Percentiles rank a stretch among this genome's conserved stretches.
Conservation (phyloP, 73 alveolate species). For the Tetrahymena borealis region DNA sequence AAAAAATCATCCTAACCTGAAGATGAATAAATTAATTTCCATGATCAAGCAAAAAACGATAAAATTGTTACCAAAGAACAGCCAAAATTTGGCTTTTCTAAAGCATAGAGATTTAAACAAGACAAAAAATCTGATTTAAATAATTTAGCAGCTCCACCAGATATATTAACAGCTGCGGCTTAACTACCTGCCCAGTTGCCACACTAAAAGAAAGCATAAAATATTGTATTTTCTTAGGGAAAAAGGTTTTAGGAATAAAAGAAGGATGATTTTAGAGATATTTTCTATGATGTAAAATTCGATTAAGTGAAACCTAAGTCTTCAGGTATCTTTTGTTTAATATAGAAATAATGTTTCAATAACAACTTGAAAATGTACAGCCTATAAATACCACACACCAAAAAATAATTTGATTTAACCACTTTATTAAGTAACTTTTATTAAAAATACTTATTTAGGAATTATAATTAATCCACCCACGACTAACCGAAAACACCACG, state of each 20-base stretch:
- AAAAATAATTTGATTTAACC: not conserved
- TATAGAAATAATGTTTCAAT: too few species aligned
- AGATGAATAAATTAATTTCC: not conserved
- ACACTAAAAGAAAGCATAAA: not conserved
- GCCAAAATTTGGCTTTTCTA: not conserved
- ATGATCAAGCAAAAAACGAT: not conserved
- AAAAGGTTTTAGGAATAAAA: not conserved
- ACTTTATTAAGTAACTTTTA: too few species aligned
- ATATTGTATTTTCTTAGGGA: not conserved
- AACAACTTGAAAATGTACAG: too few species aligned
- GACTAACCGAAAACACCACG: not conserved
- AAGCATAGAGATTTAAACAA: not conserved
- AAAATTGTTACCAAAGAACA: not conserved
- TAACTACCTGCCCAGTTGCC: not conserved
- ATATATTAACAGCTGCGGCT: not conserved
- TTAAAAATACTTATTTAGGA: not conserved
- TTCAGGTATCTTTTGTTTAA: not conserved
- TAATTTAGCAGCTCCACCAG: not conserved
- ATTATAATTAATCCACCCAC: not conserved
- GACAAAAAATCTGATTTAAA: not conserved
- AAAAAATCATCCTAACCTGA: not conserved
- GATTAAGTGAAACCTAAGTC: not conserved
- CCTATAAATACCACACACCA: not conserved
- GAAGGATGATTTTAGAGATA: not conserved
- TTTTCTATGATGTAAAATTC: not conserved